Conservation (phyloP, 139 green algal species). For the Chlamydomonas incerta region DNA sequence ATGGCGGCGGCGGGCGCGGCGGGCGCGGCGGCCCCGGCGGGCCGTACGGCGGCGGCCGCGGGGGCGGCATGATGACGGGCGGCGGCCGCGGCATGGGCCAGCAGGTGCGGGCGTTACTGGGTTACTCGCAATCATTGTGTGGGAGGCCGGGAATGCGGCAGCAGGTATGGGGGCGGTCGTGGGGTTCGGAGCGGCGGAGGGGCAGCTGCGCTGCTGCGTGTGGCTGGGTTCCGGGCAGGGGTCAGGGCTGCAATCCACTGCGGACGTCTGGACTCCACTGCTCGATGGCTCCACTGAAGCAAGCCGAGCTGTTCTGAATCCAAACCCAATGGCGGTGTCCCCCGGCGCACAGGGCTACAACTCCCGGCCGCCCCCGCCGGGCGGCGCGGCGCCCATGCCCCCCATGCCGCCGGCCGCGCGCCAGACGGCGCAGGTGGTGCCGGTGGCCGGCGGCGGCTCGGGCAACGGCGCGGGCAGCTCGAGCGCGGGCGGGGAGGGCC, state of each 20-base stretch:
- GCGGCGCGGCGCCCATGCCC: slow-evolving; percentile 7
- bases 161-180: too few species aligned
- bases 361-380: neutral
- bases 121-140: too few species aligned
- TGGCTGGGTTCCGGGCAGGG: too few species aligned
- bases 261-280: too few species aligned
- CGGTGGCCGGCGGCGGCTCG: neutral
- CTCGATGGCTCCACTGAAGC: too few species aligned
- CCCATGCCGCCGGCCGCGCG: slow-evolving; percentile 28
- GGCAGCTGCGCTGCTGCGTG: too few species aligned
- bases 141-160: too few species aligned
- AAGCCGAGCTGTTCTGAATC: too few species aligned
- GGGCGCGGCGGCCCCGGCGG: neutral
- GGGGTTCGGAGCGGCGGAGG: too few species aligned
- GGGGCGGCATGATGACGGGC: slow-evolving; percentile 8
- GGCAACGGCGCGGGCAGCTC: neutral
- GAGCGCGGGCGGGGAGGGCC: neutral
- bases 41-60: neutral
- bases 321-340: too few species aligned
- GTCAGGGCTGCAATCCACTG: too few species aligned
- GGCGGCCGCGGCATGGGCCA: slow-evolving; percentile 38
- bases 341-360: too few species aligned
- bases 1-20: neutral
- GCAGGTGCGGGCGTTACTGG: neutral
- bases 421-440: slow-evolving; percentile 42